phyloP scores from a whole-genome alignment of 106 monocot species.

The Apostasia ramifera region DNA sequence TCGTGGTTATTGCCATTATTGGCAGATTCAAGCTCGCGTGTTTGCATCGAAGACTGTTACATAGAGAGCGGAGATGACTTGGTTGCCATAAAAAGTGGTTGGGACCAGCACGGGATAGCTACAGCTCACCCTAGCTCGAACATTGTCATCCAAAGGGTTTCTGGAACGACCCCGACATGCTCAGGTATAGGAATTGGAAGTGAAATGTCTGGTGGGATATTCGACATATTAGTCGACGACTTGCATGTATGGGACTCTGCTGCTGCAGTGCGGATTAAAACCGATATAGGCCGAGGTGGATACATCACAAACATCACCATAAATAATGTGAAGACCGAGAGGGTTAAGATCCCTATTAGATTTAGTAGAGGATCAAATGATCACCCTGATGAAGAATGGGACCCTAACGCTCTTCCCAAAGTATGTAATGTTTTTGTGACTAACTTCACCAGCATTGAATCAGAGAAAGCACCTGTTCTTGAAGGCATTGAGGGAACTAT shows the following conservation, averaged over 20 bases:
- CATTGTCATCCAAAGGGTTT: conserved; percentile 57
- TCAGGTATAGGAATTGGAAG: conserved; percentile 88
- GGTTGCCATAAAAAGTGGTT: conserved; percentile 88
- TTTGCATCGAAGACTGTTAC: conserved; percentile 93
- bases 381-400: conserved; percentile 62
- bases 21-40: conserved; percentile 67
- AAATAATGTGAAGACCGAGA: conserved; percentile 46
- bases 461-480: conserved; percentile 46
- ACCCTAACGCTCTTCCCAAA: conserved; percentile 57
- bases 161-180: conserved; percentile 90
- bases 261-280: conserved; percentile 61
- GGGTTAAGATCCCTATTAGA: conserved; percentile 69
- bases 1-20: too few relatives aligned
- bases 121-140: conserved; percentile 56
- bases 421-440: conserved; percentile 31
- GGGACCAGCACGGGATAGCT: conserved; percentile 82
- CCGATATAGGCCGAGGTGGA: conserved; percentile 76
- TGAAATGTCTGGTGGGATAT: conserved; percentile 89
- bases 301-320: conserved; percentile 75
- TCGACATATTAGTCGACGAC: conserved; percentile 45
- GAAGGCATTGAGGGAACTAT: conserved; percentile 51
- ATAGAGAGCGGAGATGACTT: conserved; percentile 92
- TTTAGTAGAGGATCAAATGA: conserved; percentile 78
- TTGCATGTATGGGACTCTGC: conserved; percentile 72
- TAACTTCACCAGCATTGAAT: conserved; percentile 25